These are phyloP conservation scores for Leccinum variicolor DNA, from an alignment of 768 basidiomycete genomes.

Conservation along the genomic window DNA sequence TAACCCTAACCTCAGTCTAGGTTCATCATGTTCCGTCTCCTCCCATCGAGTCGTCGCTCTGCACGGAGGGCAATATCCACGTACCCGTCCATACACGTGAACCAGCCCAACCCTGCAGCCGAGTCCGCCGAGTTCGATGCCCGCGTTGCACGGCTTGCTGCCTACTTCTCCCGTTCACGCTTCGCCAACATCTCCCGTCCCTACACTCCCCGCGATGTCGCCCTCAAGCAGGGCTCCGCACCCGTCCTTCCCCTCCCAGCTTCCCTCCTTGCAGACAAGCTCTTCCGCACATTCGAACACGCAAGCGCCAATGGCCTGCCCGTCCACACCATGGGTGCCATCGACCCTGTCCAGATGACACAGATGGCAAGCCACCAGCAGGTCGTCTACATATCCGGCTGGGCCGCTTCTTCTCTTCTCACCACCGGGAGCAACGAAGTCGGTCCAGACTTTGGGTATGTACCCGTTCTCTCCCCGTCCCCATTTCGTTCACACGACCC, in stretches of 20 bases:
- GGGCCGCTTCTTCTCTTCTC: slow-evolving; percentile 83
- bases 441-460: slow-evolving; percentile 84
- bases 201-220: slow-evolving; percentile 77
- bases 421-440: slow-evolving; percentile 92
- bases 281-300: slow-evolving; percentile 64
- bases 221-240: slow-evolving; percentile 84
- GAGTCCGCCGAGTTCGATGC: slow-evolving; percentile 59
- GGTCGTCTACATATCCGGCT: slow-evolving; percentile 89
- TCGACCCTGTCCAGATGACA: slow-evolving; percentile 93
- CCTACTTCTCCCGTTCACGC: slow-evolving; percentile 75
- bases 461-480: neutral
- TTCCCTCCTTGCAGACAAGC: slow-evolving; percentile 79
- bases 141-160: slow-evolving; percentile 59
- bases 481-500: slow-evolving; percentile 3
- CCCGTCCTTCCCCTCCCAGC: slow-evolving; percentile 75
- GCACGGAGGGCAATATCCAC: slow-evolving; percentile 39
- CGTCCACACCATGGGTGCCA: slow-evolving; percentile 88
- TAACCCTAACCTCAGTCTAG: slow-evolving; percentile 35
- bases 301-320: slow-evolving; percentile 64
- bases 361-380: slow-evolving; percentile 89
- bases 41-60: slow-evolving; percentile 8
- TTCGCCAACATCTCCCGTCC: slow-evolving; percentile 73
- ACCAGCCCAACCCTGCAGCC: slow-evolving; percentile 53
- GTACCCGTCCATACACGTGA: slow-evolving; percentile 43
- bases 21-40: slow-evolving; percentile 19